Evolutionary conservation across 805 yeast species (phyloP).

Genomic region (Kazachstania taianensis): DNA sequence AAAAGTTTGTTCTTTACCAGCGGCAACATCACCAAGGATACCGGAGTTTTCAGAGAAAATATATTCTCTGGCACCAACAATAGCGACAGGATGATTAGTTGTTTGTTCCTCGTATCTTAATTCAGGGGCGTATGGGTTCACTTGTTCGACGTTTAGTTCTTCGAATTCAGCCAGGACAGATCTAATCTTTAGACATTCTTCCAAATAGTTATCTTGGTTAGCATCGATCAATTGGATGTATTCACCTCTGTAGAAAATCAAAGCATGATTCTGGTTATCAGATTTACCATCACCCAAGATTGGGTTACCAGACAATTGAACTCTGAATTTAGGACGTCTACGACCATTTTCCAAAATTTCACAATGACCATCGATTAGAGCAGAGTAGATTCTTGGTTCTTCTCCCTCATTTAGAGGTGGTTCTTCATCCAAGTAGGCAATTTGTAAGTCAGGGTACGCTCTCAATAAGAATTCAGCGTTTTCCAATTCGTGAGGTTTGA

Average conservation of each 20-base stretch:
- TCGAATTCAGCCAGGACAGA: constrained; percentile 76
- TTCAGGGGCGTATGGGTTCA: constrained; percentile 72
- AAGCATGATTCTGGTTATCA: constrained; percentile 75
- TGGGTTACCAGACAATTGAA: constrained; percentile 74
- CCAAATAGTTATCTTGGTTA: constrained; percentile 76
- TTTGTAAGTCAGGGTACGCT: constrained; percentile 77
- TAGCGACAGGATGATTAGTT: constrained; percentile 60
- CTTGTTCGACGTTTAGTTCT: constrained; percentile 64
- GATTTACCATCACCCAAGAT: constrained; percentile 84
- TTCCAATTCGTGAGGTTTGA: constrained; percentile 65
- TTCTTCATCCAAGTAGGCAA: constrained; percentile 92
- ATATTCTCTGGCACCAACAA: constrained; percentile 80
- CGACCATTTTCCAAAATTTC: constrained; percentile 62
- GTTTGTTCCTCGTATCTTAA: constrained; percentile 47
- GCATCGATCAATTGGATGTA: constrained; percentile 79
- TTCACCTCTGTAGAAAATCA: constrained; percentile 76
- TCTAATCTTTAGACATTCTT: constrained; percentile 76
- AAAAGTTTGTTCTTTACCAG: constrained; percentile 83
- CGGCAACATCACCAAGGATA: constrained; percentile 80
- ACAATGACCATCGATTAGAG: constrained; percentile 74
- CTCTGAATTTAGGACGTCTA: constrained; percentile 67
- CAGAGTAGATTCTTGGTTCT: constrained; percentile 62
- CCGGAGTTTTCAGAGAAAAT: constrained; percentile 82
- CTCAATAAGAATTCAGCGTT: constrained; percentile 72
- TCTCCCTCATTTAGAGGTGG: constrained; percentile 64